Percentiles rank a stretch among this genome's conserved stretches.
phyloP scores from a whole-genome alignment of 805 yeast genomes.

The Teunomyces tritomae region DNA sequence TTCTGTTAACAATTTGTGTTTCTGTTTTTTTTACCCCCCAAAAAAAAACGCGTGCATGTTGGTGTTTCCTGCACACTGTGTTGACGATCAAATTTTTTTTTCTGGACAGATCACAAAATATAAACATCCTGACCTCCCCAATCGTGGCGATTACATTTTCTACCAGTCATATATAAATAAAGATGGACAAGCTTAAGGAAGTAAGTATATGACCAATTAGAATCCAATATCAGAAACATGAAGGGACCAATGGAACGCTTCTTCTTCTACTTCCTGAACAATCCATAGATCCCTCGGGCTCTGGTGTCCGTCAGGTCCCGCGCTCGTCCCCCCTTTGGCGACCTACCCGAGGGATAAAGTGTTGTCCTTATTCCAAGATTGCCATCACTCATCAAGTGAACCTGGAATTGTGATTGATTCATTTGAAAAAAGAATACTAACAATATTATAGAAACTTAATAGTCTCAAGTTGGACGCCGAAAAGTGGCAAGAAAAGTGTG shows the following conservation, averaged over 20 bases:
- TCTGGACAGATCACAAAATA: constrained; percentile 13
- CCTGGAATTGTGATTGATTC: too few relatives aligned
- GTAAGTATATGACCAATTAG: constrained; percentile 32
- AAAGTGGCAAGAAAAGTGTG: constrained; percentile 95
- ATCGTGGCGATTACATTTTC: constrained; percentile 2
- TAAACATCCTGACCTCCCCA: constrained; percentile 5
- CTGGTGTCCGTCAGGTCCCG: too few relatives aligned
- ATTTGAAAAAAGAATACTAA: constrained; percentile 1
- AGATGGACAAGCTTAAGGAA: constrained; percentile 61
- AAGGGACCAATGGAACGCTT: neutral
- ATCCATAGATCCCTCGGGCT: too few relatives aligned
- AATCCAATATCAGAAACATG: neutral
- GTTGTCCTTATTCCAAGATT: too few relatives aligned
- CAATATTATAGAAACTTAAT: constrained; percentile 62
- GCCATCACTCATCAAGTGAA: too few relatives aligned
- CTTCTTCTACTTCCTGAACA: neutral
- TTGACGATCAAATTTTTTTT: constrained; percentile 4
- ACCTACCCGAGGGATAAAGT: too few relatives aligned
- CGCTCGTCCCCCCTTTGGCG: too few relatives aligned
- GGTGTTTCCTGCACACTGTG: neutral
- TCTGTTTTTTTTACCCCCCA: neutral
- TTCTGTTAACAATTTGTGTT: too few relatives aligned
- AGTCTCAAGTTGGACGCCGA: constrained; percentile 93
- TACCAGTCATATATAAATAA: constrained; percentile 10
- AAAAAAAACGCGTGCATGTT: neutral